Evolutionary conservation across 1,139 yeast species (phyloP).

Genomic region (Arxiozyma heterogenica): DNA sequence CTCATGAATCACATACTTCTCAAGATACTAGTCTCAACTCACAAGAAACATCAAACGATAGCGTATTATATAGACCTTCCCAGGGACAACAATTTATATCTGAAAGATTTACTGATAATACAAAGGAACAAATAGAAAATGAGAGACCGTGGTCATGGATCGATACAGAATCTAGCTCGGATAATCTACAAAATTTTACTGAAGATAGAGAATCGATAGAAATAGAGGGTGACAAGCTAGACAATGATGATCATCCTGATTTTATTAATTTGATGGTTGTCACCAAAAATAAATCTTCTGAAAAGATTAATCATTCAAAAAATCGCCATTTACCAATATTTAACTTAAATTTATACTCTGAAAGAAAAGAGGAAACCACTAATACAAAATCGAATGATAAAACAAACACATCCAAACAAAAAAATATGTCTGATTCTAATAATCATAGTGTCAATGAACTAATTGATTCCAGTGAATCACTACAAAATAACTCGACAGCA

Average conservation of each 20-base stretch:
- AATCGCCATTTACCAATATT: slow-evolving; percentile 20
- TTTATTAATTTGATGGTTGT: slow-evolving; percentile 10
- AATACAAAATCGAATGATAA: background rate
- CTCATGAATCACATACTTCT: slow-evolving; percentile 4
- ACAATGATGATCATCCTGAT: slow-evolving; percentile 2
- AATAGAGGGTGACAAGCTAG: background rate
- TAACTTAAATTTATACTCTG: background rate
- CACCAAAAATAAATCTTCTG: slow-evolving; percentile 7
- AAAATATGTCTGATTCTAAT: background rate
- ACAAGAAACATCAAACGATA: slow-evolving; percentile 10
- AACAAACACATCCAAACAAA: background rate
- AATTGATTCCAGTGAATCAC: background rate
- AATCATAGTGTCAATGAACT: too few species aligned
- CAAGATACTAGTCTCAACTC: slow-evolving; percentile 11
- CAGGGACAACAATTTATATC: slow-evolving; percentile 2
- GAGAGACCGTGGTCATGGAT: slow-evolving; percentile 5
- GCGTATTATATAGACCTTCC: slow-evolving; percentile 9
- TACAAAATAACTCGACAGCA: background rate
- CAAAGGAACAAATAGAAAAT: background rate
- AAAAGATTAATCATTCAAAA: slow-evolving; percentile 20
- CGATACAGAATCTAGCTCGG: background rate
- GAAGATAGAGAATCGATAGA: background rate
- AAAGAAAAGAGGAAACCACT: background rate
- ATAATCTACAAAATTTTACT: background rate
- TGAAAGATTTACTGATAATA: slow-evolving; percentile 3